Evolutionary conservation across 1,284 basidiomycete species (phyloP), one percentile per base, ranked within the genome.

Genomic region (Pseudozyma thailandica): DNA sequence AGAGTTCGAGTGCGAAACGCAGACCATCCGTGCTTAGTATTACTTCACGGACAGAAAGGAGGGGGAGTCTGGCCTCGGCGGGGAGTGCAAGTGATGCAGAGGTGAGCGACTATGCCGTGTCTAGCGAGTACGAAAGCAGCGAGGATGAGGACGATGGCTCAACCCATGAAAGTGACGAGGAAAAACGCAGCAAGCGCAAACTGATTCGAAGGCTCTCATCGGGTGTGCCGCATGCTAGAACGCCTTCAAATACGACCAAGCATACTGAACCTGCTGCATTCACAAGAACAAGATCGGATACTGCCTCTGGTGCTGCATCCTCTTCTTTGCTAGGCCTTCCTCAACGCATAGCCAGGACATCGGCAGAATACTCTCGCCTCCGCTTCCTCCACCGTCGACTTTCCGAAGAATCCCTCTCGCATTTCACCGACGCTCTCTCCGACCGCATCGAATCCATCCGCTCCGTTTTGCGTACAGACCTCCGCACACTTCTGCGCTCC

Each of bases 301-400:
- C 45, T 4, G n/a, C 55, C 12, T 26, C 30, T 8, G 41, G 38
- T 20, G 10, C 31, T 20, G 21, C 52, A 3, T 55, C 66, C 1
- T 28, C 55, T 15, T 50, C 56, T 0, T 35, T 68, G 18, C 56
- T 63, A 2, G 64, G 63, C 2, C 50, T 60, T 1, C 48, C 90
- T 4, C 96, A 96, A 82, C 90, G 93, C 77, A 86, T 97, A 4
- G 87, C 88, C 15, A 88, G 94, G 47, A 91, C 94, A 15, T 92
- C 93, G 12, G 86, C 89, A 12, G 94, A 96, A 83, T 96, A 94
- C 81, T 92, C 88, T 3, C 93, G 97, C 80, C 86, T 97, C n/a
- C 86, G 93, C 31, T 98, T 97, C 82, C 91, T 96, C 73, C 87
- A 89, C 35, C 87, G 89, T 16, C 94, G 96, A 82, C 92, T 93